Evolutionary conservation across 2,329 filamentous ascomycete species (phyloP).

Genomic region (Aspergillus piperis): DNA sequence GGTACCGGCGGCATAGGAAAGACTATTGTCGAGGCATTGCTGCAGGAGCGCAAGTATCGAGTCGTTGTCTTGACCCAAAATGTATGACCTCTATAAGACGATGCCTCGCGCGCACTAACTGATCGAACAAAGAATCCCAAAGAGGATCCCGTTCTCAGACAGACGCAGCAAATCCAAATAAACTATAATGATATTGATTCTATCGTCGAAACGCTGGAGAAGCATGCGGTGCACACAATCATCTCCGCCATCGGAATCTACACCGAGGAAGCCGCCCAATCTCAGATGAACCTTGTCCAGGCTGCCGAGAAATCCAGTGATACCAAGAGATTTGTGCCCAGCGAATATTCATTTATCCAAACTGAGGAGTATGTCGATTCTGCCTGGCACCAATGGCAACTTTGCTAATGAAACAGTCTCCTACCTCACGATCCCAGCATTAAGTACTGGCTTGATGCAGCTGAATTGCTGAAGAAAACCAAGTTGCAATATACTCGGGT

Average conservation of each 20-base stretch:
- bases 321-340: slow-evolving; percentile 48
- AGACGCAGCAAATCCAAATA: slow-evolving; percentile 26
- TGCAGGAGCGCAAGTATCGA: slow-evolving; percentile 35
- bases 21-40: slow-evolving; percentile 49
- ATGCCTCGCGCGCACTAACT: not conserved
- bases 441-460: slow-evolving; percentile 32
- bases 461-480: slow-evolving; percentile 32
- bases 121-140: not conserved
- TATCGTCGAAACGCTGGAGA: slow-evolving; percentile 31
- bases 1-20: slow-evolving; percentile 51
- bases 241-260: slow-evolving; percentile 46
- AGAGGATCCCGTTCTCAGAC: slow-evolving; percentile 8
- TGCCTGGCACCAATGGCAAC: not conserved
- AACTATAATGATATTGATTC: slow-evolving; percentile 38
- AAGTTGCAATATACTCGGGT: slow-evolving; percentile 43
- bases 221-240: slow-evolving; percentile 48
- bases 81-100: slow-evolving; percentile 25
- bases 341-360: slow-evolving; percentile 44
- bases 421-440: slow-evolving; percentile 33
- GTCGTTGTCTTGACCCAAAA: slow-evolving; percentile 47
- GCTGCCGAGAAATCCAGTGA: slow-evolving; percentile 43
- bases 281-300: slow-evolving; percentile 48
- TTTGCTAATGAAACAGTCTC: slow-evolving; percentile 21
- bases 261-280: slow-evolving; percentile 29
- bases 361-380: slow-evolving; percentile 30